Evolutionary conservation across 2,329 filamentous ascomycete species (phyloP).

Genomic region (Sporothrix pallida): DNA sequence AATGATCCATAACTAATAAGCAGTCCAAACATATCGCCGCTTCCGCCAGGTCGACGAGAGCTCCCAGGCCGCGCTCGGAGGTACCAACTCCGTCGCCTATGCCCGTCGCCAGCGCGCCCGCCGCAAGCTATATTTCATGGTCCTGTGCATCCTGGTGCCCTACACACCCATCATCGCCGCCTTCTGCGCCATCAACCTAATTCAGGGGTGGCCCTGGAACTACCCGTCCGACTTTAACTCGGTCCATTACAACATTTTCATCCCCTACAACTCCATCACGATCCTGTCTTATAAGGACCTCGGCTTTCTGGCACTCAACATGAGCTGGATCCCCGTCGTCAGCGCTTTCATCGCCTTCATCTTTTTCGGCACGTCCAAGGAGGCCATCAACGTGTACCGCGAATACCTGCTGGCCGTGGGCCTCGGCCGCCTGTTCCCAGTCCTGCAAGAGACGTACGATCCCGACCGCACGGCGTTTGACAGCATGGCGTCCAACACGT

Average conservation of each 20-base stretch:
- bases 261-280: conserved; percentile 56
- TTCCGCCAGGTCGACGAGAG: conserved; percentile 54
- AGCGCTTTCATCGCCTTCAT: conserved; percentile 56
- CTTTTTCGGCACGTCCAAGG: conserved; percentile 63
- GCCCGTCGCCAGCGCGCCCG: conserved; percentile 55
- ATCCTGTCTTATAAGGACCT: conserved; percentile 52
- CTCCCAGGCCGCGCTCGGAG: conserved; percentile 49
- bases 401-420: conserved; percentile 48
- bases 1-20: conserved; percentile 14
- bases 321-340: conserved; percentile 56
- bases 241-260: conserved; percentile 49
- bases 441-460: conserved; percentile 45
- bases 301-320: conserved; percentile 51
- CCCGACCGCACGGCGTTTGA: conserved; percentile 37
- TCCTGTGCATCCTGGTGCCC: conserved; percentile 56
- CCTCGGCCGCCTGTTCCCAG: conserved; percentile 52
- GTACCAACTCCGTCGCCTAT: conserved; percentile 48
- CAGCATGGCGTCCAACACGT: conserved; percentile 14
- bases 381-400: conserved; percentile 59
- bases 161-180: conserved; percentile 57
- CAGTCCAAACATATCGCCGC: conserved; percentile 55
- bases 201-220: conserved; percentile 41
- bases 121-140: conserved; percentile 62
- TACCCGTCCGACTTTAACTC: conserved; percentile 50
- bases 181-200: conserved; percentile 52